These are phyloP conservation scores for Clitopilus hobsonii DNA, from an alignment of 768 basidiomycete genomes.

Conservation along the genomic window DNA sequence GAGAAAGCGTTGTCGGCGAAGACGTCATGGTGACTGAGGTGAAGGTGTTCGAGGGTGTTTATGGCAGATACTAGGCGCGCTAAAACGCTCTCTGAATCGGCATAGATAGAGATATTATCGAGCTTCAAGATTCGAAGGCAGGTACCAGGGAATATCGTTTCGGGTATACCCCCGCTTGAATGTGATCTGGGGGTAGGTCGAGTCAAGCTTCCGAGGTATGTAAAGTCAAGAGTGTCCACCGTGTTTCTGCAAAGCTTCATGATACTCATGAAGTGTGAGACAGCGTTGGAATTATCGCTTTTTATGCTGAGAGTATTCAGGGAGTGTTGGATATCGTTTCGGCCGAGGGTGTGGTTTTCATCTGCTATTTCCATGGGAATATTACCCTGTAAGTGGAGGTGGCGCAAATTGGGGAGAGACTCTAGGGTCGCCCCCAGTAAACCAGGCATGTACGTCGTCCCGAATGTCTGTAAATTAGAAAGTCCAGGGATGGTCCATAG, in stretches of 20 bases:
- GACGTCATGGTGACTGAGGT: conserved; percentile 21
- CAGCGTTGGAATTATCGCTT: conserved; percentile 22
- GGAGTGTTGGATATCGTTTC: conserved; percentile 17
- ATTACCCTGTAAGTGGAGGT: conserved; percentile 20
- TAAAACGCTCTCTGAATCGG: conserved; percentile 16
- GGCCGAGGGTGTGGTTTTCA: not conserved
- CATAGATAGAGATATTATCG: conserved; percentile 23
- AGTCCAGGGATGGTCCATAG: conserved; percentile 19
- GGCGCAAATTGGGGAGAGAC: conserved; percentile 16
- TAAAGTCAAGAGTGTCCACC: conserved; percentile 18
- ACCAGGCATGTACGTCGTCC: conserved; percentile 21
- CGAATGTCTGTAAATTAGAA: conserved; percentile 17
- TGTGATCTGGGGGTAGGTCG: conserved; percentile 18
- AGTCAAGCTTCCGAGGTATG: conserved; percentile 23
- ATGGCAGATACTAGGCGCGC: conserved; percentile 17
- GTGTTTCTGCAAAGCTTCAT: conserved; percentile 15
- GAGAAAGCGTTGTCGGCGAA: conserved; percentile 18
- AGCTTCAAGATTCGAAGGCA: conserved; percentile 19
- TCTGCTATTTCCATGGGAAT: conserved; percentile 20
- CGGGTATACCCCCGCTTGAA: not conserved
- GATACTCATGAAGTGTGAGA: conserved; percentile 17
- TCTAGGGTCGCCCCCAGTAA: conserved; percentile 20
- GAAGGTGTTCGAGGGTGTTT: conserved; percentile 16
- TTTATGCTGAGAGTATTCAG: conserved; percentile 19
- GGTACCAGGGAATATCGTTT: conserved; percentile 3